A percentile compares a stretch with the other conserved stretches of the same genome.
phyloP scores from a whole-genome alignment of 2,329 filamentous ascomycete species.

The Cercospora citrullina region DNA sequence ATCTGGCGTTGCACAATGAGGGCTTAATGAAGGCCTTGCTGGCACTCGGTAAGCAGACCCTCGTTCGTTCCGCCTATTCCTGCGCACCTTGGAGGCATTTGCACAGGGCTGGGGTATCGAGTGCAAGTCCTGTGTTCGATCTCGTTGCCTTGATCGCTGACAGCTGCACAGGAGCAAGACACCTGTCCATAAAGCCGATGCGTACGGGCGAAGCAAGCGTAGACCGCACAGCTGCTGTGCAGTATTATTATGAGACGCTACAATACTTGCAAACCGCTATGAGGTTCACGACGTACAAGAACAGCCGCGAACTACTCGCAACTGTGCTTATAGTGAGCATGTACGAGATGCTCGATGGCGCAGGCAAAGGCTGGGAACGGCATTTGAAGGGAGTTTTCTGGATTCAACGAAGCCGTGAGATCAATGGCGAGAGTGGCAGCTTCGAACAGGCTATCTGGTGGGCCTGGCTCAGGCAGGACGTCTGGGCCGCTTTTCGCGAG shows the following conservation, averaged over 20 bases:
- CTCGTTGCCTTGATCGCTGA: neutral
- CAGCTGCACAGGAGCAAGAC: slow-evolving; percentile 45
- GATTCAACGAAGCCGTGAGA: slow-evolving; percentile 63
- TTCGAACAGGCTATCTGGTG: slow-evolving; percentile 63
- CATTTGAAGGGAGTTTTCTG: slow-evolving; percentile 66
- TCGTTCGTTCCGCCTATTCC: neutral
- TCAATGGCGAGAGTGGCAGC: slow-evolving; percentile 59
- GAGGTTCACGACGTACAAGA: slow-evolving; percentile 58
- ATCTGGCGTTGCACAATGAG: slow-evolving; percentile 53
- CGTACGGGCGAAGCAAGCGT: slow-evolving; percentile 30
- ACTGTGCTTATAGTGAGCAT: slow-evolving; percentile 62
- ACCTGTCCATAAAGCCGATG: slow-evolving; percentile 47
- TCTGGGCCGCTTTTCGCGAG: slow-evolving; percentile 65
- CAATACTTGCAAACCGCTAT: slow-evolving; percentile 63
- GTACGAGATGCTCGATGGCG: slow-evolving; percentile 66
- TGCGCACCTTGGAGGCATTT: neutral
- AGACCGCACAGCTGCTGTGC: slow-evolving; percentile 41
- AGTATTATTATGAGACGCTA: slow-evolving; percentile 64
- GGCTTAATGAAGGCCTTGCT: slow-evolving; percentile 60
- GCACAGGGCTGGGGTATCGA: neutral
- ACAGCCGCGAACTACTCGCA: slow-evolving; percentile 58
- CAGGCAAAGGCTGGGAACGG: slow-evolving; percentile 59
- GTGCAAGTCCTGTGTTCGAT: neutral
- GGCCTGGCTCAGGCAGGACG: slow-evolving; percentile 66
- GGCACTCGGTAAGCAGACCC: slow-evolving; percentile 44